Conservation (phyloP, 2,329 filamentous ascomycete species). For the Esteya vermicola region DNA sequence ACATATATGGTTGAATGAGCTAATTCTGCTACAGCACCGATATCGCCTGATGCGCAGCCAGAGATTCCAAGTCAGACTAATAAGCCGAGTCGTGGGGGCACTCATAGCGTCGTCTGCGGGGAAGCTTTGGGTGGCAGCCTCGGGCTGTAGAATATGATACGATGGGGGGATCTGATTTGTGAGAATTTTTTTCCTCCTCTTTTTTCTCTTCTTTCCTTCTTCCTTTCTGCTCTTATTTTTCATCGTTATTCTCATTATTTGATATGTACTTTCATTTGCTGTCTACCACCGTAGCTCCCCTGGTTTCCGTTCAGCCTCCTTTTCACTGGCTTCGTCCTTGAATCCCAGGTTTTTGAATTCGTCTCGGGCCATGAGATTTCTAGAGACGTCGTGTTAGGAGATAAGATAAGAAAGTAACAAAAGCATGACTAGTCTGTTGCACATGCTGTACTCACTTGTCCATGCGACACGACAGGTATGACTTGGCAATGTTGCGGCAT, state of each 20-base stretch:
- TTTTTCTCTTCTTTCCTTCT: too few species aligned
- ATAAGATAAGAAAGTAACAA: too few species aligned
- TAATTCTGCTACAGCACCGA: too few species aligned
- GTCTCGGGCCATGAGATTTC: slow-evolving; percentile 91
- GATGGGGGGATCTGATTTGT: too few species aligned
- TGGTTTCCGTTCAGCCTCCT: slow-evolving; percentile 15
- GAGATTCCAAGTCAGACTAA: too few species aligned
- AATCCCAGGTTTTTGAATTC: slow-evolving; percentile 92
- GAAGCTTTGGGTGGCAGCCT: too few species aligned
- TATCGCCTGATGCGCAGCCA: background rate
- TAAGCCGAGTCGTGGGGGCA: too few species aligned
- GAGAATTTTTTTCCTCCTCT: background rate
- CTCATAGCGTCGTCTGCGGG: too few species aligned
- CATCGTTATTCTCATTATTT: background rate
- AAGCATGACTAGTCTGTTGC: too few species aligned
- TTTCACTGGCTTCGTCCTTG: slow-evolving; percentile 21
- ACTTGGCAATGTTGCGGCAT: slow-evolving; percentile 75
- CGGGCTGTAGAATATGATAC: too few species aligned
- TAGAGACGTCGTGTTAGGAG: slow-evolving; percentile 16
- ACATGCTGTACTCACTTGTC: slow-evolving; percentile 50
- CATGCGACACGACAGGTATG: slow-evolving; percentile 86
- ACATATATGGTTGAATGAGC: too few species aligned
- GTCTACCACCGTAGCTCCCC: slow-evolving; percentile 21
- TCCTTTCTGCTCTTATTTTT: background rate
- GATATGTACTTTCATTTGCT: background rate